Evolutionary conservation across 2,329 filamentous ascomycete species (phyloP).

Genomic region (Xylogone sp.): DNA sequence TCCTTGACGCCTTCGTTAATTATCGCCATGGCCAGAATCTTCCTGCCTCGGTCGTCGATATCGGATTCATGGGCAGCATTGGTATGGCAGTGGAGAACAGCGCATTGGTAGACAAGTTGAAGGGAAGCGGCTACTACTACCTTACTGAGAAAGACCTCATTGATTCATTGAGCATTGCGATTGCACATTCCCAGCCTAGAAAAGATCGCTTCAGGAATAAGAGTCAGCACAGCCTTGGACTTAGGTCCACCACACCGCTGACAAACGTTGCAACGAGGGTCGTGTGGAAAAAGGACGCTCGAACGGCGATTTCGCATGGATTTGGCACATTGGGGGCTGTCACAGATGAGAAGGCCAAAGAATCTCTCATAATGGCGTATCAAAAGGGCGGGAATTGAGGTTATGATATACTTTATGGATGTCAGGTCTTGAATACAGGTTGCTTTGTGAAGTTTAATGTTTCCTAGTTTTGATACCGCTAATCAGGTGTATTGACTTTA

Average conservation of each 20-base stretch:
- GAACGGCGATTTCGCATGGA: background rate
- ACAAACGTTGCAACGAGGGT: background rate
- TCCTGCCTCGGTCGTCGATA: slow-evolving; percentile 1
- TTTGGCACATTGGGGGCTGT: background rate
- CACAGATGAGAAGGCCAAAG: background rate
- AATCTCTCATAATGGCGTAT: background rate
- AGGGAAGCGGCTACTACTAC: slow-evolving; percentile 2
- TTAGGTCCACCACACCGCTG: background rate
- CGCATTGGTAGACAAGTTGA: slow-evolving; percentile 1
- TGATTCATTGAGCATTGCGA: slow-evolving; percentile 2
- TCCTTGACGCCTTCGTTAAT: slow-evolving; percentile 5
- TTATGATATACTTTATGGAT: no score
- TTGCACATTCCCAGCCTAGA: slow-evolving; percentile 1
- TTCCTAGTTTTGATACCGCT: no score
- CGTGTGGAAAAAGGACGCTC: slow-evolving; percentile 3
- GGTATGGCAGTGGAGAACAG: background rate
- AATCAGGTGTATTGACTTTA: no score
- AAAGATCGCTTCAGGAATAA: slow-evolving; percentile 1
- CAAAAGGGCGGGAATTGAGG: background rate
- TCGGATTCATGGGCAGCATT: slow-evolving; percentile 1
- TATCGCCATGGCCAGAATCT: background rate
- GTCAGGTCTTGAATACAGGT: no score
- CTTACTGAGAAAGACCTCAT: slow-evolving; percentile 2
- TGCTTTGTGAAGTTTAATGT: no score
- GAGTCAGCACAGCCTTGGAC: slow-evolving; percentile 2